Evolutionary conservation across 495 filamentous ascomycete species (phyloP).

Genomic region (Tuber umbilicatum): DNA sequence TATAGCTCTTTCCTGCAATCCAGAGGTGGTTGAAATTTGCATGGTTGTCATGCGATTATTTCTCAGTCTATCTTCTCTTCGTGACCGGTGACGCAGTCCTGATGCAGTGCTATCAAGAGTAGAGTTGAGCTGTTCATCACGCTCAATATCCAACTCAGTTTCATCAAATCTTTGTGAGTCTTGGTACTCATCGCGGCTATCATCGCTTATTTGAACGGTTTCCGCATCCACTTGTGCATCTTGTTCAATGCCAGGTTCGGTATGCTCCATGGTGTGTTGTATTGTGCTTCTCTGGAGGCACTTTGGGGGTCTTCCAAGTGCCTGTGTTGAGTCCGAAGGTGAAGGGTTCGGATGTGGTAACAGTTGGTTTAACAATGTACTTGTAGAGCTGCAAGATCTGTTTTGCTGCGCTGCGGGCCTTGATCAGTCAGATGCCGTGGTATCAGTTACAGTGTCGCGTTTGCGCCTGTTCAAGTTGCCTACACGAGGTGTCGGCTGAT

Average conservation of each 20-base stretch:
- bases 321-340: not conserved
- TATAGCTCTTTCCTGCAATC: not conserved
- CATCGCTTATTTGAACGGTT: not conserved
- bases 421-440: not conserved
- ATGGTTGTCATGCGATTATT: no score
- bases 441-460: no score
- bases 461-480: no score
- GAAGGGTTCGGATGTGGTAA: not conserved
- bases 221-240: not conserved
- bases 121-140: no score
- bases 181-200: not conserved
- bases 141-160: no score
- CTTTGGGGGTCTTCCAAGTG: not conserved
- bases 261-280: not conserved
- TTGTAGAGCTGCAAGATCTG: not conserved
- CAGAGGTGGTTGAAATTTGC: not conserved
- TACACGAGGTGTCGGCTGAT: no score
- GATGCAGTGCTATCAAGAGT: no score
- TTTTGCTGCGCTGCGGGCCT: not conserved
- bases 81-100: no score
- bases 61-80: no score
- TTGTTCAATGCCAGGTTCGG: not conserved
- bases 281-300: not conserved
- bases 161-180: no score
- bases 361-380: not conserved